phyloP scores from a whole-genome alignment of 148 eudicot genomes.

The Amaranthus palmeri region DNA sequence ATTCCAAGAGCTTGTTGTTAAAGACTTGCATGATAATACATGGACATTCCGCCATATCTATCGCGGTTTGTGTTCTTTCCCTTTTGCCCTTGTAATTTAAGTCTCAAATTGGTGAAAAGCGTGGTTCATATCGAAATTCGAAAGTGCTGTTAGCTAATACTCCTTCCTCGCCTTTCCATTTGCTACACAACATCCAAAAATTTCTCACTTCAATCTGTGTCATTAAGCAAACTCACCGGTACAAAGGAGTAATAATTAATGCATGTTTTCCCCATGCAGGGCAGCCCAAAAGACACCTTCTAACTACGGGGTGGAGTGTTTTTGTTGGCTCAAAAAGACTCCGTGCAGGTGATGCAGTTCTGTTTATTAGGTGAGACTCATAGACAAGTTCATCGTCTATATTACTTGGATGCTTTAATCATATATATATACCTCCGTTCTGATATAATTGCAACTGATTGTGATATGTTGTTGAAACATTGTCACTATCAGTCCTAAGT shows the following conservation, averaged over 20 bases:
- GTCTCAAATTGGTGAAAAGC: background rate
- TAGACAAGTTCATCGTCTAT: too few species aligned
- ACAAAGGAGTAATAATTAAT: background rate
- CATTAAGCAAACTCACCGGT: too few species aligned
- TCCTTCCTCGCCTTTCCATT: too few species aligned
- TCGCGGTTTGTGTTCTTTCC: slow-evolving; percentile 53
- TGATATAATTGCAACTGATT: too few species aligned
- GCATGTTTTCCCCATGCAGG: slow-evolving; percentile 35
- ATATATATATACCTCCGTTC: too few species aligned
- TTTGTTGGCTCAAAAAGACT: slow-evolving; percentile 95
- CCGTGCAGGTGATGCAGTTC: slow-evolving; percentile 87
- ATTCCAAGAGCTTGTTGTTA: slow-evolving; percentile 90
- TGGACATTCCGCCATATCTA: slow-evolving; percentile 99
- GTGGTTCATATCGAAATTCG: background rate
- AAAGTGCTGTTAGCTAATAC: background rate
- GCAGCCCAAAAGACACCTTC: slow-evolving; percentile 94
- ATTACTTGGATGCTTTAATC: too few species aligned
- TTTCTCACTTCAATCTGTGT: too few species aligned
- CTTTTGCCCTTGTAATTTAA: background rate
- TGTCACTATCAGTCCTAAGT: too few species aligned
- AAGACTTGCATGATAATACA: slow-evolving; percentile 90
- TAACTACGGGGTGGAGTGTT: slow-evolving; percentile 98
- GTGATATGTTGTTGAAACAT: too few species aligned
- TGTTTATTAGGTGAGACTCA: slow-evolving; percentile 66
- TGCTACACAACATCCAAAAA: too few species aligned